Evolutionary conservation across 441 rosid genomes (phyloP).

Genomic region (Sinapis alba): DNA sequence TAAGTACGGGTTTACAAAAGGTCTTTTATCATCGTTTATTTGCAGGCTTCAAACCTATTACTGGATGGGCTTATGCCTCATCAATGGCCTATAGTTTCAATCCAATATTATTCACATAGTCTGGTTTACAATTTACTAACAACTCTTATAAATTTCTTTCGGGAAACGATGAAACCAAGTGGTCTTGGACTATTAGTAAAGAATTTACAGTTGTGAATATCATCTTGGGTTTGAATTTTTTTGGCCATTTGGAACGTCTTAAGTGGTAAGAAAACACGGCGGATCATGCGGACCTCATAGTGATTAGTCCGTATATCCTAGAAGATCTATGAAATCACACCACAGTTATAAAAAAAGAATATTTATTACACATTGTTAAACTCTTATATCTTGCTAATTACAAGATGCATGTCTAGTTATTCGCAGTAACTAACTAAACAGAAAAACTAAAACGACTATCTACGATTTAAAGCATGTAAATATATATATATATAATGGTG

Average conservation of each 20-base stretch:
- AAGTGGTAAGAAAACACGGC: no score
- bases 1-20: not conserved
- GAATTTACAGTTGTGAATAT: no score
- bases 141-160: not conserved
- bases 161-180: no score
- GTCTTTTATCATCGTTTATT: not conserved
- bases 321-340: no score
- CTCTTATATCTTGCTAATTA: not conserved
- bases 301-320: no score
- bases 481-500: not conserved
- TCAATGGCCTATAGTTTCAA: not conserved
- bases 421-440: not conserved
- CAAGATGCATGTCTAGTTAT: not conserved
- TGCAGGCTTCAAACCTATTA: not conserved
- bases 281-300: no score
- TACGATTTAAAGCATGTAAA: not conserved
- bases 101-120: not conserved
- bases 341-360: no score
- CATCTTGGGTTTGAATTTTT: no score
- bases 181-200: no score
- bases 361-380: not conserved
- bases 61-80: not conserved
- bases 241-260: no score
- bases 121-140: not conserved
- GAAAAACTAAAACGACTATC: not conserved